Conservation (phyloP, 768 basidiomycete species). For the Tylopilus balloui region DNA sequence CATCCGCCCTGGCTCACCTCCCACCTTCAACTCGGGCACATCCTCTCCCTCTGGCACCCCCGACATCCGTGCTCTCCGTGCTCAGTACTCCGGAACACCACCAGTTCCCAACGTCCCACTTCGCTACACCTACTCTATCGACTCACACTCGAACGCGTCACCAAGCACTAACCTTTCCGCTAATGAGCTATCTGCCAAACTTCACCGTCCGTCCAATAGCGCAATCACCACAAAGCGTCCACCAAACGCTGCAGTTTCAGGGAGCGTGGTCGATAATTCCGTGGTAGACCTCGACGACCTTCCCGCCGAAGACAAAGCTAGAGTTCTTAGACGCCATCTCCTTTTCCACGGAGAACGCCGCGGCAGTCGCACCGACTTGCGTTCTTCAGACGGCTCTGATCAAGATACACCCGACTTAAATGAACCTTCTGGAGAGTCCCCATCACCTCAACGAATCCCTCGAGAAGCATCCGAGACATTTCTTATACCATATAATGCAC, state of each 20-base stretch:
- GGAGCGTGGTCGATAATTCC: conserved; percentile 28
- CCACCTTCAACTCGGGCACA: conserved; percentile 9
- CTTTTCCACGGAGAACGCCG: conserved; percentile 63
- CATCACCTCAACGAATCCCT: conserved; percentile 25
- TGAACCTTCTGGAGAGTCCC: conserved; percentile 22
- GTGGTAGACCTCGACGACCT: conserved; percentile 51
- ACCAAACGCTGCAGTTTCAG: conserved; percentile 24
- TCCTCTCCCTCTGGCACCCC: conserved; percentile 54
- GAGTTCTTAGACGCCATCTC: conserved; percentile 74
- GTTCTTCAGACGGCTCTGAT: conserved; percentile 24
- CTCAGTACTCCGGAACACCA: conserved; percentile 58
- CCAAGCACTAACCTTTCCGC: conserved; percentile 1
- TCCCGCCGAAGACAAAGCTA: conserved; percentile 79
- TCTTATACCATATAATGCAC: conserved; percentile 83
- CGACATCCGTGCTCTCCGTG: conserved; percentile 58
- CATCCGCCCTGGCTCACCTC: conserved; percentile 34
- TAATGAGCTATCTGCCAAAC: conserved; percentile 13
- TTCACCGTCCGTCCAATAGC: conserved; percentile 30
- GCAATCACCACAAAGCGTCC: conserved; percentile 38
- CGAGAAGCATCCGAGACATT: conserved; percentile 64
- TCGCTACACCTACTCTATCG: conserved; percentile 48
- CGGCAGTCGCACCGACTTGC: conserved; percentile 22
- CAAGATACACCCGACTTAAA: conserved; percentile 16
- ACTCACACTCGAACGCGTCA: conserved; percentile 13
- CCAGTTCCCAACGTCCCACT: conserved; percentile 49